Evolutionary conservation across 371 early-diverging fungal genomes (phyloP), one percentile per base, ranked within the genome.

Genomic region (Sporodiniella umbellata): DNA sequence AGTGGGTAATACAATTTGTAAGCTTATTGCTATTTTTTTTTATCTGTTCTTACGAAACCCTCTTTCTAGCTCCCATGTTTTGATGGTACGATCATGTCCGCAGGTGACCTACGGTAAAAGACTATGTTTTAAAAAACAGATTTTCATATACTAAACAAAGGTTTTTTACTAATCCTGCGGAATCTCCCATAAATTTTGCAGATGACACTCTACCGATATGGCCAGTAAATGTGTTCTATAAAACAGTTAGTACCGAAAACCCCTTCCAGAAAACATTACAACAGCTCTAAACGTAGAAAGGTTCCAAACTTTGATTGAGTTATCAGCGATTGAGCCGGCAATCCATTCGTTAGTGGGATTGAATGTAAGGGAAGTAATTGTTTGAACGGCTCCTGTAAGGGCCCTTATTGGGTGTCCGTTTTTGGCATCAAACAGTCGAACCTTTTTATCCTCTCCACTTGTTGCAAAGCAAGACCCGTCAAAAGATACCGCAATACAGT

Each of bases 71-170:
- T 98, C 97, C 97, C 97, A 98, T 4, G 95, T 73, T 72, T 96
- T 98, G 17, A 96, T 78, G 0, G 96, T 94, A 25, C 97, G 80
- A 70, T 98, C 98, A 61, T 98, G 95, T 49, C 95, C 94, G 48
- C 94, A 94, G 0, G 95, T 88, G 3, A 92, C 77, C 88, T 88
- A 42, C 15, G 14, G 19, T 22, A 40, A 30, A 1, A 3, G 1
- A 14, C 22, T 48, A 1, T 14, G 8, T 5, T 26, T 28, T 7
- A n/a, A n/a, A n/a, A n/a, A n/a, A n/a, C n/a, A n/a, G n/a, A n/a
- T n/a, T n/a, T n/a, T n/a, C n/a, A n/a, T n/a, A n/a, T n/a, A n/a
- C n/a, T n/a, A n/a, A n/a, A n/a, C n/a, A n/a, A n/a, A n/a, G n/a
- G n/a, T 0, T 10, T 48, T 66, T 61, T 72, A 92, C 91, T 54